Conservation (phyloP, 768 basidiomycete species). For the Leccinum incarnatum region DNA sequence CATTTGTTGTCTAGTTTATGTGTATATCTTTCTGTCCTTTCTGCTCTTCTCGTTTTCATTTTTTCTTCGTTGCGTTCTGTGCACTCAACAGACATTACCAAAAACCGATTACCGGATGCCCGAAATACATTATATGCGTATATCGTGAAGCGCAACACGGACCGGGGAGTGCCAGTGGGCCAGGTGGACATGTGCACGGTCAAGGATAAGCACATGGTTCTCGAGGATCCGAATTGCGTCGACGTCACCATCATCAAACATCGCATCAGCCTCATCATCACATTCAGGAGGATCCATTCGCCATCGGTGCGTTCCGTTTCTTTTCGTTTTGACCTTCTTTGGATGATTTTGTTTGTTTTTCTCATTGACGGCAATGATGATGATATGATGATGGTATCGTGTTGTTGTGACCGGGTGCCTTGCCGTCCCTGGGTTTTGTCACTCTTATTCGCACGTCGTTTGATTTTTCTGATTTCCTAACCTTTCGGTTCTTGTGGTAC, state of each 20-base stretch:
- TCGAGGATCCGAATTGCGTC: conserved; percentile 13
- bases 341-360: too few relatives aligned
- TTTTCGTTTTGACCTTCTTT: too few relatives aligned
- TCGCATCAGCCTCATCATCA: not conserved
- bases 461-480: not conserved
- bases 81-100: not conserved
- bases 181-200: not conserved
- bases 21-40: not conserved
- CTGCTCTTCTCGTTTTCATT: not conserved
- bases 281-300: not conserved
- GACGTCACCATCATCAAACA: conserved; percentile 3
- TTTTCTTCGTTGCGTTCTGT: not conserved
- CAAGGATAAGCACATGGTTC: not conserved
- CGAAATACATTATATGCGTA: not conserved
- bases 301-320: conserved; percentile 13
- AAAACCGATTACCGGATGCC: too few relatives aligned
- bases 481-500: not conserved
- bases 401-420: too few relatives aligned
- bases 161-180: too few relatives aligned
- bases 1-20: not conserved
- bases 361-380: too few relatives aligned
- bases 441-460: too few relatives aligned
- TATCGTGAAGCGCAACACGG: conserved; percentile 3
- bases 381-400: too few relatives aligned
- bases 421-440: too few relatives aligned